phyloP scores from a whole-genome alignment of 805 yeast species.

The Lipomyces mesembrius region DNA sequence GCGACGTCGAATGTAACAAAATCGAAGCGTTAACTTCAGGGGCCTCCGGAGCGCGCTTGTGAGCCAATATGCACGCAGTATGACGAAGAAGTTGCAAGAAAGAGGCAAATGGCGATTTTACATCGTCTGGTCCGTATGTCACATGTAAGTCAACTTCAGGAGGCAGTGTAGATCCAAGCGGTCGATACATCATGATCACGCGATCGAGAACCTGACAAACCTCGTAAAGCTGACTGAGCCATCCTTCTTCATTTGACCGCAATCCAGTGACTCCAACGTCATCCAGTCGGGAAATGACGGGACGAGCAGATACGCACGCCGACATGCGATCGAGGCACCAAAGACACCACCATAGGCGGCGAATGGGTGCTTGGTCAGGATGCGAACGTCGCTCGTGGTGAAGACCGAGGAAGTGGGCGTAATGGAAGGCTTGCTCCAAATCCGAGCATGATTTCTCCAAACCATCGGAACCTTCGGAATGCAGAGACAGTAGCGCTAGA shows the following conservation, averaged over 20 bases:
- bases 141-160: constrained; percentile 40
- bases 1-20: constrained; percentile 41
- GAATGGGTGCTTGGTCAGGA: constrained; percentile 43
- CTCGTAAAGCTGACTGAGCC: constrained; percentile 45
- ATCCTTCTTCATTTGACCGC: constrained; percentile 40
- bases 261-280: constrained; percentile 49
- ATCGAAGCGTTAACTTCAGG: constrained; percentile 33
- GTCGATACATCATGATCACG: constrained; percentile 50
- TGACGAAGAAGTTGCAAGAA: constrained; percentile 43
- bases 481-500: constrained; percentile 48
- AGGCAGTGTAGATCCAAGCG: constrained; percentile 41
- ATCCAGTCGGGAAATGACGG: constrained; percentile 48
- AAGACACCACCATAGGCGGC: constrained; percentile 49
- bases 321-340: constrained; percentile 50
- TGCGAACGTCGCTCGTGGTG: constrained; percentile 48
- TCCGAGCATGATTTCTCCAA: constrained; percentile 48
- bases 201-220: constrained; percentile 46
- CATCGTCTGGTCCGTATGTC: constrained; percentile 40
- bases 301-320: constrained; percentile 50
- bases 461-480: constrained; percentile 50
- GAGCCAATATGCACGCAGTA: constrained; percentile 44
- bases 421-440: constrained; percentile 48
- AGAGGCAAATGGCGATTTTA: constrained; percentile 40
- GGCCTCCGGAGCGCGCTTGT: constrained; percentile 42
- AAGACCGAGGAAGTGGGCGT: constrained; percentile 49